Evolutionary conservation across 2,329 filamentous ascomycete genomes (phyloP), one percentile per base, ranked within the genome.

Genomic region (Alternaria atra): DNA sequence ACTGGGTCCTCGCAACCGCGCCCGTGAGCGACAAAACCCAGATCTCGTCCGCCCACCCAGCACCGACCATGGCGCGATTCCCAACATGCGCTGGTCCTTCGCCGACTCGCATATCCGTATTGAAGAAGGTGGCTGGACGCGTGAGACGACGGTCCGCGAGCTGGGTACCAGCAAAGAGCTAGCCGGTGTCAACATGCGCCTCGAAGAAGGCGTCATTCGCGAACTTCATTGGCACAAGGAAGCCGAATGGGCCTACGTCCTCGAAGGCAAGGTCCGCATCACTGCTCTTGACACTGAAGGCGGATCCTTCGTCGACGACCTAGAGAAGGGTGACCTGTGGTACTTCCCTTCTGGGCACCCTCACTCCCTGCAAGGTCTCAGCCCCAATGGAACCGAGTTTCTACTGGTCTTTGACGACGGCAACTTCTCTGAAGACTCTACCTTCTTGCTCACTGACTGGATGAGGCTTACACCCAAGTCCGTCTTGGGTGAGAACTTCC

Each of bases 221-320:
- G 91, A 93, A 75, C 83, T 93, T 8, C 91, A 93, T 73, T 93
- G 91, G 91, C 91, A 93, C 81, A 91, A 91, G 69, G 89, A 92
- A 75, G 90, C 89, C 37, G 91, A 93, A 73, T 93, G 91, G 90
- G 89, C 89, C 0, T 92, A 90, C 64, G 88, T 93, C 3, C 84
- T 93, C 0, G 86, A 90, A 58, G 91, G 91, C 52, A 84, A 85
- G 60, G 89, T 91, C 20, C 87, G 91, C 54, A 86, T 93, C 52
- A 92, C 90, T 0, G 90, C 88, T 1, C 84, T 93, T 17, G 90
- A 93, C 77, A 87, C 89, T 42, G 89, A 94, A 63, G 91, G 91
- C 9, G 87, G 91, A 62, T 91, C 87, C 64, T 93, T 92, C 75
- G 86, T 93, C 62, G 91, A 93, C 66, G 91, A 94, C 71, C 79